phyloP scores from a whole-genome alignment of 2,329 filamentous ascomycete species.

The Apiospora koreana region DNA sequence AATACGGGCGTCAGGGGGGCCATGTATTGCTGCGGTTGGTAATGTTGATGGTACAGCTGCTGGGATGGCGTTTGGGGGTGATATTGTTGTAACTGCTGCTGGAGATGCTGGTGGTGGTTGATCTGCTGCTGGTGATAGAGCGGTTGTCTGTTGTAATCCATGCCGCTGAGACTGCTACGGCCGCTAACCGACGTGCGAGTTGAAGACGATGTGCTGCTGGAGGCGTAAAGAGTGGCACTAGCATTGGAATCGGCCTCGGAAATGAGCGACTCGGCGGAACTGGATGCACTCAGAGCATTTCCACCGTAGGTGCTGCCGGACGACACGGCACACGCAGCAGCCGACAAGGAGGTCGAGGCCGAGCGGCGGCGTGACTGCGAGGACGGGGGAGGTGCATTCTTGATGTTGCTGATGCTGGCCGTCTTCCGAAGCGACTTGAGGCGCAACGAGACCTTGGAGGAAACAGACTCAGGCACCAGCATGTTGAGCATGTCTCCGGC shows the following conservation, averaged over 20 bases:
- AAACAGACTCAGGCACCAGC: slow-evolving; percentile 11
- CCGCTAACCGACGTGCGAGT: slow-evolving; percentile 7
- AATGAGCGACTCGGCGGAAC: background rate
- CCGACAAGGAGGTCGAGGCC: background rate
- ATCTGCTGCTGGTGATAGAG: background rate
- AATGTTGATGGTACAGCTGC: background rate
- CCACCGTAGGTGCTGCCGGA: background rate
- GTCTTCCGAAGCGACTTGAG: background rate
- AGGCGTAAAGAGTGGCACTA: background rate
- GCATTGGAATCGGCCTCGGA: slow-evolving; percentile 8
- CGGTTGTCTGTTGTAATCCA: background rate
- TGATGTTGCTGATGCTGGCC: background rate
- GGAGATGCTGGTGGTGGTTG: background rate
- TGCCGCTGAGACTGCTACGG: background rate
- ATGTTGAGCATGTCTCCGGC: slow-evolving; percentile 9
- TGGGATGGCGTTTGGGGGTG: background rate
- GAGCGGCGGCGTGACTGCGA: background rate
- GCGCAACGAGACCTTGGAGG: slow-evolving; percentile 8
- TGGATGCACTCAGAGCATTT: background rate
- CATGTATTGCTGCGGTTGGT: background rate
- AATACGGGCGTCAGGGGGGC: background rate
- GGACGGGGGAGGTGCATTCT: background rate
- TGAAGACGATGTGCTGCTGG: slow-evolving; percentile 1
- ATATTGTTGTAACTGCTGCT: background rate
- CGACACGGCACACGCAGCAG: background rate